phyloP scores from a whole-genome alignment of 176 grass and related monocot species.

The Cenchrus americanus region DNA sequence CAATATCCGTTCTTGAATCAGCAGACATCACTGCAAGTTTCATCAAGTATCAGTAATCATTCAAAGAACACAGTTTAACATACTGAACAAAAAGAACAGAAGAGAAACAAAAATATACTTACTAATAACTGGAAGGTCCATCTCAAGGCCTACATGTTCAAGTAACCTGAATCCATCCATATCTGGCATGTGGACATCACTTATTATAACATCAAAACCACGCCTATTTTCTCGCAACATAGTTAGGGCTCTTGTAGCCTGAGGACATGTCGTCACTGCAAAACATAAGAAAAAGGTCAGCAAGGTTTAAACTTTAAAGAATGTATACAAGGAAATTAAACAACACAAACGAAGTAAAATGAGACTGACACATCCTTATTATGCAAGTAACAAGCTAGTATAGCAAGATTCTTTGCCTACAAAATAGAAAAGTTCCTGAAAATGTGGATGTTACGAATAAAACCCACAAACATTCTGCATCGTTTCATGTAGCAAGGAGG shows the following conservation, averaged over 20 bases:
- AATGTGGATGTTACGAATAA: not conserved
- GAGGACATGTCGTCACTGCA: conserved; percentile 86
- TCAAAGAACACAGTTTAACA: not conserved
- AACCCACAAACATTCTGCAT: not conserved
- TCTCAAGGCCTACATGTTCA: conserved; percentile 95
- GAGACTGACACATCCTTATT: not conserved
- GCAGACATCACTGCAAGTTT: conserved; percentile 92
- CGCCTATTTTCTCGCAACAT: conserved; percentile 89
- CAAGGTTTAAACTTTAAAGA: not conserved
- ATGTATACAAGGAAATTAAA: not conserved
- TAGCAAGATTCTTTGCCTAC: not conserved
- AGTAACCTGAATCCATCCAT: conserved; percentile 96
- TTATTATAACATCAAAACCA: conserved; percentile 93
- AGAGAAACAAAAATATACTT: conserved; percentile 48
- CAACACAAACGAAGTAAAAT: not conserved
- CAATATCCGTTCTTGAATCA: conserved; percentile 86
- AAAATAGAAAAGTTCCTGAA: not conserved
- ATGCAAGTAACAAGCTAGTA: not conserved
- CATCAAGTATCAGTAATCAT: conserved; percentile 36
- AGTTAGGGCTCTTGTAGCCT: conserved; percentile 74
- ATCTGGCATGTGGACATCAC: conserved; percentile 99
- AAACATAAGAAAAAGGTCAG: conserved; percentile 16
- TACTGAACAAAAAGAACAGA: conserved; percentile 8
- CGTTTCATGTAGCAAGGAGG: not conserved
- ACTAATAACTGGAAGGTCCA: conserved; percentile 99